Conservation (phyloP, 352 stramenopile genomes). For the Pythium periplocum region DNA sequence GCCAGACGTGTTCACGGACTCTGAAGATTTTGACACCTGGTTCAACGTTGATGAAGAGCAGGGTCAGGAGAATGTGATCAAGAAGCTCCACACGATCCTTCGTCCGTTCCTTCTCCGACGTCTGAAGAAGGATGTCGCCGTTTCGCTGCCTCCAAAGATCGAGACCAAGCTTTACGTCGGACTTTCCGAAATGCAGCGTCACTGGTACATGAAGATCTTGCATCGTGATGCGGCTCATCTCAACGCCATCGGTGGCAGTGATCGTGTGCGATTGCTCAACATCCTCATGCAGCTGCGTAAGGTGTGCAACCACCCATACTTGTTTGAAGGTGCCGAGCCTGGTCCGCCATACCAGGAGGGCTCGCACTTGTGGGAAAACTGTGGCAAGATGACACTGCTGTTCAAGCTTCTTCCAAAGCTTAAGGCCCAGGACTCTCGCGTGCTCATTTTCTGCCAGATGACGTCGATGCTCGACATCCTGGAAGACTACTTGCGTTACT, state of each 20-base stretch:
- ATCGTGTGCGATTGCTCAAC: constrained; percentile 95
- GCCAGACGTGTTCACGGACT: constrained; percentile 89
- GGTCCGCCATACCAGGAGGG: constrained; percentile 96
- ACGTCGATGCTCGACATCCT: constrained; percentile 99
- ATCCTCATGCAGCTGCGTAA: constrained; percentile 99
- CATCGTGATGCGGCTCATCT: constrained; percentile 94
- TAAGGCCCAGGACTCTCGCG: constrained; percentile 83
- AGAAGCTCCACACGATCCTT: constrained; percentile 96
- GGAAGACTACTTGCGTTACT: constrained; percentile 97
- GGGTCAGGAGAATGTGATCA: constrained; percentile 96
- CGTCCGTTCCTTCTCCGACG: constrained; percentile 97
- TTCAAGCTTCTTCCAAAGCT: constrained; percentile 90
- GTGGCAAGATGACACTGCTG: constrained; percentile 97
- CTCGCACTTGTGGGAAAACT: constrained; percentile 98
- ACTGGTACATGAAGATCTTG: constrained; percentile 98
- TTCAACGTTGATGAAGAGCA: constrained; percentile 97
- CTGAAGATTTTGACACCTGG: constrained; percentile 99
- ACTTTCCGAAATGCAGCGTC: constrained; percentile 96
- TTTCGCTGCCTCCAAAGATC: constrained; percentile 95
- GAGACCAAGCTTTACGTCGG: constrained; percentile 99
- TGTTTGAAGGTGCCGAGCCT: constrained; percentile 98
- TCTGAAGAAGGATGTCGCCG: constrained; percentile 98
- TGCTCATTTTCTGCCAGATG: constrained; percentile 99
- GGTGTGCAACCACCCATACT: constrained; percentile 99
- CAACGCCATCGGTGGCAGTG: constrained; percentile 96